Evolutionary conservation across 2,329 filamentous ascomycete species (phyloP), one percentile per base, ranked within the genome.

Genomic region (Colletotrichum sidae): DNA sequence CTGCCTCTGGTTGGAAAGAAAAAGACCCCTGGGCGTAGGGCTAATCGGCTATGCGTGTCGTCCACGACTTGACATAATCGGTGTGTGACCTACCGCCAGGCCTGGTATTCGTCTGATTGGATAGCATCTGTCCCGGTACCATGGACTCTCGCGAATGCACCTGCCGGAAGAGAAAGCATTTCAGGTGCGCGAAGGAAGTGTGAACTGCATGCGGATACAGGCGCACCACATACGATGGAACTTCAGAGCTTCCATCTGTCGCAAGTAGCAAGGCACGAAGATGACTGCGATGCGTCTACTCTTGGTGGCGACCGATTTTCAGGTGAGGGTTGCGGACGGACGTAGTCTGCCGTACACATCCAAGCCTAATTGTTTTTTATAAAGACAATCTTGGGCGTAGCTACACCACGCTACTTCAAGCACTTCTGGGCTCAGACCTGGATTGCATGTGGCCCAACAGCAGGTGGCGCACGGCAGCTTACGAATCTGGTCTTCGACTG

Each of bases 281-380:
- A 3, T 13, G 44, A 15, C 3, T 17, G 37, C 52, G 41, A 49
- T 49, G 39, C 46, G 52, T 39, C 52, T 10, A 52, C n/a, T 44
- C 10, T 41, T 47, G 17, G 59, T 42, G 37, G 34, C 13, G 41
- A 39, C 60, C 63, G 50, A 60, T 41, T 62, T 55, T 62, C 60
- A 53, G 52, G 60, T 55, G 63, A 55, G 37, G 46, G 41, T 57
- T 47, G 52, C 50, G 58, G 35, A 66, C 63, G 53, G 58, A 63
- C 52, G 47, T 25, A 25, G 52, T 17, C 38, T 55, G 41, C 10
- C 56, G 41, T 53, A 13, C 52, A 56, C n/a, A 53, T 57, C 52
- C 52, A 62, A 65, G 62, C 47, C 33, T 25, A 25, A 5, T 25
- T 25, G 25, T 4, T 25, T 25, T 25, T 25, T 4, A 4, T 4